Base-by-base conservation (phyloP, 2,329 filamentous ascomycete species). In the Aureobasidium sp. region DNA sequence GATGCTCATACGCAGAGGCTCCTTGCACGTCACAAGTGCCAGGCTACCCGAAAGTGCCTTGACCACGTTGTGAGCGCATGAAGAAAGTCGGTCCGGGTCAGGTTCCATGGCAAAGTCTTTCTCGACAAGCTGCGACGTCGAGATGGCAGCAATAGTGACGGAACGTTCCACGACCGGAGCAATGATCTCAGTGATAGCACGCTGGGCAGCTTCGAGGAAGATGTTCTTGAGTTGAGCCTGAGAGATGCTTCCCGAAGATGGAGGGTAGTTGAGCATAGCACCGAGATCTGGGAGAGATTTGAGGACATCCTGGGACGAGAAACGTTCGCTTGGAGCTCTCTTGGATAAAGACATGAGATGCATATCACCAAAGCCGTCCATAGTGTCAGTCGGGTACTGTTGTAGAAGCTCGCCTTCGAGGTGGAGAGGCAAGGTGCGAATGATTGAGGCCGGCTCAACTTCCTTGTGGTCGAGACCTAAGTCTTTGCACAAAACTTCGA, bases 11-110 rank as follows among this genome's bases (percentile, higher is more conserved):
- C 94, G 87, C 17, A 99, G 81, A 17, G 94, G 94, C 74, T 99
- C 94, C 75, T 97, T 99, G 72, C 92, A 97, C 3, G 94, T 99
- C n/a, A 99, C 94, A 36, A 97, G 82, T 15, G 94, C 94, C 61
- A 99, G 82, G 70, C 91, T 96, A 42, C 94, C 94, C 27, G 94
- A 93, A 29, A 96, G 89, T 56, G 92, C 88, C 75, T 96, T 94
- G 50, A 96, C 94, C 86, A 97, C 95, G 66, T 88, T 96, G 67
- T 96, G 87, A 3, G 94, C 93, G 36, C 92, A 89, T 56, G 87
- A 88, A 58, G 91, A 87, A 60, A 97, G 83, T 65, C 90, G 89
- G 67, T 90, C 89, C 75, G 96, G 90, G 70, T 97, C 91, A 2
- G 88, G 85, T 71, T 99, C 95, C 60, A 92, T 95, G 0, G 90